A percentile compares a stretch with the other conserved stretches of the same genome.
These are phyloP conservation scores for Pichia norvegensis DNA, from an alignment of 1,139 yeast species.

Conservation along the genomic window DNA sequence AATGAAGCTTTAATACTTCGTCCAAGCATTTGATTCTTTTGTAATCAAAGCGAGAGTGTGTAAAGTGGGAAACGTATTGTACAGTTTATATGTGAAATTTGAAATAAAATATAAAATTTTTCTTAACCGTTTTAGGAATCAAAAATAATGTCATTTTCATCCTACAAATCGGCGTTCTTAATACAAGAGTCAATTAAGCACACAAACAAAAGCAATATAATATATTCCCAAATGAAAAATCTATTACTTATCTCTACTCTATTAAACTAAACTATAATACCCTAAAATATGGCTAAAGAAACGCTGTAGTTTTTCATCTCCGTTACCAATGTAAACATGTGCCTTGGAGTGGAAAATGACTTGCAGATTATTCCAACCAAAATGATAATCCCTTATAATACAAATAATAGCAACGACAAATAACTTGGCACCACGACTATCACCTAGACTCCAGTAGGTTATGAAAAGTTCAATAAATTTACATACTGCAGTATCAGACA, in stretches of 20 bases:
- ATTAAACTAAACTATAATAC: conserved; percentile 19
- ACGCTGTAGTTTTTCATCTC: conserved; percentile 23
- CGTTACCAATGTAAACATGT: conserved; percentile 16
- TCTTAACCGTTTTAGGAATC: background rate
- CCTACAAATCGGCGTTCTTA: too few species aligned
- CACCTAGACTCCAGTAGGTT: conserved; percentile 15
- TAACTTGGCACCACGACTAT: conserved; percentile 31
- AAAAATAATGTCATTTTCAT: too few species aligned
- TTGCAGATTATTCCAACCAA: conserved; percentile 39
- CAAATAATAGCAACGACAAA: conserved; percentile 32
- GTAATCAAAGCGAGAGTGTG: too few species aligned
- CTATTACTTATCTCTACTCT: background rate
- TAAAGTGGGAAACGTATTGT: too few species aligned
- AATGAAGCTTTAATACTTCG: background rate
- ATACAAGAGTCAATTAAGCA: too few species aligned
- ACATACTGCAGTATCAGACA: conserved; percentile 16
- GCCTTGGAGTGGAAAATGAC: conserved; percentile 16
- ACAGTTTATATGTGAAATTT: too few species aligned
- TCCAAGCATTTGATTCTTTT: background rate
- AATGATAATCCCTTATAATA: conserved; percentile 38
- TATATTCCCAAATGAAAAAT: too few species aligned
- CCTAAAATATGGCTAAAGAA: conserved; percentile 30
- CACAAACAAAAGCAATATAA: too few species aligned
- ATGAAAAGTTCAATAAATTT: conserved; percentile 24
- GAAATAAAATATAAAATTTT: too few species aligned